Conservation (phyloP, 352 stramenopile species). For the Phytopythium oedochilum region DNA sequence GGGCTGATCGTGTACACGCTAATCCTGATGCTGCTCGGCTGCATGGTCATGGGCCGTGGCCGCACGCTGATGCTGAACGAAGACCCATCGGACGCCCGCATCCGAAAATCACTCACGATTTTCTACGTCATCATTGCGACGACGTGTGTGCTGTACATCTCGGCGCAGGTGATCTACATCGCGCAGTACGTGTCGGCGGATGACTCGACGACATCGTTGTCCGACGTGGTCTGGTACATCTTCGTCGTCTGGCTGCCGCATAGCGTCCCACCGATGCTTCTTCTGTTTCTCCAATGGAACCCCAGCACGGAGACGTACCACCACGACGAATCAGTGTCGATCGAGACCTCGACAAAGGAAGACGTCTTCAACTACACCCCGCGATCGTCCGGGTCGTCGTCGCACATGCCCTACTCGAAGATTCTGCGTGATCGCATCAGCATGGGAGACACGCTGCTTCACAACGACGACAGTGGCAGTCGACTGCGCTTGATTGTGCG, state of each 20-base stretch:
- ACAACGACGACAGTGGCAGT: conserved; percentile 77
- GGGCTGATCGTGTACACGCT: conserved; percentile 84
- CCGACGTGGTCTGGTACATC: conserved; percentile 82
- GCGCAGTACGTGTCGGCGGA: conserved; percentile 72
- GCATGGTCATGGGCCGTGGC: conserved; percentile 84
- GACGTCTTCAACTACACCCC: conserved; percentile 84
- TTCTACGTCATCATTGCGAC: conserved; percentile 88
- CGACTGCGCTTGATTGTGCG: conserved; percentile 80
- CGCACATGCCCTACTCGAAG: conserved; percentile 83
- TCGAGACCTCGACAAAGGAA: conserved; percentile 72
- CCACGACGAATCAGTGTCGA: conserved; percentile 50
- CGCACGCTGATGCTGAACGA: conserved; percentile 85
- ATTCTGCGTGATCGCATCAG: conserved; percentile 59
- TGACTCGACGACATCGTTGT: conserved; percentile 56
- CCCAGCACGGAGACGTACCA: conserved; percentile 66
- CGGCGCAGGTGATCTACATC: conserved; percentile 85
- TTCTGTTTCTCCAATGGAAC: conserved; percentile 87
- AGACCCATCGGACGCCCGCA: conserved; percentile 74
- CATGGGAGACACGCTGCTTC: conserved; percentile 72
- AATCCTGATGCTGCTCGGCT: conserved; percentile 81
- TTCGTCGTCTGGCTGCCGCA: conserved; percentile 86
- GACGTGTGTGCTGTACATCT: conserved; percentile 84
- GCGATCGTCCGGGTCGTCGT: conserved; percentile 67
- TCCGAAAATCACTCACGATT: conserved; percentile 82
- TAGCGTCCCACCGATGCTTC: conserved; percentile 58